A percentile compares a stretch with the other conserved stretches of the same genome.
Conservation (phyloP, 139 green algal species). For the Tetradesmus lagerheimii region DNA sequence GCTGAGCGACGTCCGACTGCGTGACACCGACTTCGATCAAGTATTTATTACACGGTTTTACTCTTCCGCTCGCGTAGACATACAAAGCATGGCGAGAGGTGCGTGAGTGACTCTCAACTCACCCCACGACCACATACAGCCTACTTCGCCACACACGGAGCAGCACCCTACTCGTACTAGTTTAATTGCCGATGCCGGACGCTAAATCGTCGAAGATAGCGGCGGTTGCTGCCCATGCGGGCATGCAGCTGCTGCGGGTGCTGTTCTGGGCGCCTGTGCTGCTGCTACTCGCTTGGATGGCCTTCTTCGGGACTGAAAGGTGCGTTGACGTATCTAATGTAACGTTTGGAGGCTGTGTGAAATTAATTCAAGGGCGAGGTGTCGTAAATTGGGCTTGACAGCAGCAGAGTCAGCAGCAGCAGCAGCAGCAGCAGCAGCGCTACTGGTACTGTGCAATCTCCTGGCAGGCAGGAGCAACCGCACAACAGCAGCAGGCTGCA, state of each 20-base stretch:
- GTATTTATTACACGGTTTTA: background rate
- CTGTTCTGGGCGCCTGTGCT: constrained; percentile 23
- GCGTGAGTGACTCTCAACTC: background rate
- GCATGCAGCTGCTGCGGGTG: background rate
- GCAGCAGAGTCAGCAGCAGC: background rate
- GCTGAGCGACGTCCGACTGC: background rate
- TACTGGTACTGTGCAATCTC: no score
- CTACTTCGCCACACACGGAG: background rate
- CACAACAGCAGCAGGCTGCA: no score
- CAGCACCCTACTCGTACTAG: background rate
- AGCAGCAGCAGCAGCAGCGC: background rate
- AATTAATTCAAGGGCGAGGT: no score
- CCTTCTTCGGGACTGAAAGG: background rate
- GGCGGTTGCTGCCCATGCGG: constrained; percentile 1
- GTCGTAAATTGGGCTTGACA: background rate
- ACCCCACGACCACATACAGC: background rate
- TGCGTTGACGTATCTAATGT: background rate
- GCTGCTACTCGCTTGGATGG: constrained; percentile 10
- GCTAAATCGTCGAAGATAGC: background rate
- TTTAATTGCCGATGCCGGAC: background rate
- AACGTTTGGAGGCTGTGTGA: no score
- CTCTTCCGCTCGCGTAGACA: no score
- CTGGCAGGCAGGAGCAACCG: no score
- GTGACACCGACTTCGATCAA: background rate
- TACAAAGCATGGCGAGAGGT: background rate